Conservation (phyloP, 805 yeast genomes). For the Sporopachydermia lactativora region DNA sequence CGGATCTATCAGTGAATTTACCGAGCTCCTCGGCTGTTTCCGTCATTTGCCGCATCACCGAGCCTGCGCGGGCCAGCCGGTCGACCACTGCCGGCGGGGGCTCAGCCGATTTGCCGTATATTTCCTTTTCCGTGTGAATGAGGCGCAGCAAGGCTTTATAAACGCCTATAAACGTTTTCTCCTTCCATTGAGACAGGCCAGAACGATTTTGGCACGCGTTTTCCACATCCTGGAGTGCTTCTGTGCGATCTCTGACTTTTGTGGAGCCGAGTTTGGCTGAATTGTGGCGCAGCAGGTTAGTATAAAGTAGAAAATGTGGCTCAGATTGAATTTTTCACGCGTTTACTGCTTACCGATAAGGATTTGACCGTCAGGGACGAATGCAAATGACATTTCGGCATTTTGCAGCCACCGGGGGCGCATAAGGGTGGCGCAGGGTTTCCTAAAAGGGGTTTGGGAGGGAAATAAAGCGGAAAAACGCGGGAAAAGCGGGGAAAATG, state of each 20-base stretch:
- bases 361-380: no score
- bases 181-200: background rate
- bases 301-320: no score
- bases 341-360: no score
- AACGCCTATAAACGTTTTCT: background rate
- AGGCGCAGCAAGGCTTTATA: background rate
- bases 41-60: background rate
- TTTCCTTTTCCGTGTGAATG: background rate
- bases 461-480: no score
- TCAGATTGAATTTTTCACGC: no score
- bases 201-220: background rate
- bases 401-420: no score
- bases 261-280: background rate
- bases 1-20: background rate
- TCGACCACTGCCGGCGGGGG: no score
- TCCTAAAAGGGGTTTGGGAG: no score
- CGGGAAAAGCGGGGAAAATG: no score
- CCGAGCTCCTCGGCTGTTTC: background rate
- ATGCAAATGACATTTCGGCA: no score
- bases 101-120: background rate
- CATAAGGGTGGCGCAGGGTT: no score
- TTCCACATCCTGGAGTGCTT: background rate
- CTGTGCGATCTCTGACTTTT: background rate
- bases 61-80: background rate
- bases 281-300: no score